These are phyloP conservation scores for Basidioascus undulatus DNA, from an alignment of 768 basidiomycete species.

Conservation along the genomic window DNA sequence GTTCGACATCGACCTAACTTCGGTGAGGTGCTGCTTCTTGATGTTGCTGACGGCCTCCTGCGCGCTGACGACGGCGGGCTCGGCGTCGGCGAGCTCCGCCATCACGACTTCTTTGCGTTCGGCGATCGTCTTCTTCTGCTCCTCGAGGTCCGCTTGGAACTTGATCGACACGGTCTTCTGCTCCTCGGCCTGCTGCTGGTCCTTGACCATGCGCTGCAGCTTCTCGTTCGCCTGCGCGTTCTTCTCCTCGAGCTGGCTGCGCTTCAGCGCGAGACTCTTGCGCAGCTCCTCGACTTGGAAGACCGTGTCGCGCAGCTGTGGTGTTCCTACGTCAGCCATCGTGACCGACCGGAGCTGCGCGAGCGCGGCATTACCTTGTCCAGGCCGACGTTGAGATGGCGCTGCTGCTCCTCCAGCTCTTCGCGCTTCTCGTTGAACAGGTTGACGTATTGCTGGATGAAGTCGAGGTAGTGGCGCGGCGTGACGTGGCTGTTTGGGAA, in stretches of 20 bases:
- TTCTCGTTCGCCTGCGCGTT: slow-evolving; percentile 91
- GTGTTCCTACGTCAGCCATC: no score
- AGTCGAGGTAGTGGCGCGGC: slow-evolving; percentile 91
- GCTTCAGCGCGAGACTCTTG: slow-evolving; percentile 81
- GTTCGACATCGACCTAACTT: slow-evolving; percentile 94
- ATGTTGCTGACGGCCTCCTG: slow-evolving; percentile 92
- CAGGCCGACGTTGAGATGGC: slow-evolving; percentile 90
- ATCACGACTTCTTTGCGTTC: slow-evolving; percentile 72
- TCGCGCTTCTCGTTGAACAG: slow-evolving; percentile 90
- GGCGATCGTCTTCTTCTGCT: slow-evolving; percentile 72
- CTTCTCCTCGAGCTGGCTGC: slow-evolving; percentile 76
- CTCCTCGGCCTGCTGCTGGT: slow-evolving; percentile 96
- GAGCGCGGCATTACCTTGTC: no score
- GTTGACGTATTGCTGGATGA: slow-evolving; percentile 91
- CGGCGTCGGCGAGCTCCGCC: slow-evolving; percentile 87
- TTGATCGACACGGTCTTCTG: slow-evolving; percentile 92
- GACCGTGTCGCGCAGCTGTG: slow-evolving; percentile 76
- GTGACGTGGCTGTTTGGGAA: no score
- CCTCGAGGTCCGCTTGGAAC: slow-evolving; percentile 76
- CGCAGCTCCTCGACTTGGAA: slow-evolving; percentile 89
- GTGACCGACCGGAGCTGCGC: no score
- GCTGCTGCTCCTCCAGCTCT: slow-evolving; percentile 92
- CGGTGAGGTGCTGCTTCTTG: slow-evolving; percentile 80
- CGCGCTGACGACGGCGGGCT: slow-evolving; percentile 87
- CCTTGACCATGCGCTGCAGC: slow-evolving; percentile 86